phyloP scores from a whole-genome alignment of 768 basidiomycete species.

The Russula foetens region DNA sequence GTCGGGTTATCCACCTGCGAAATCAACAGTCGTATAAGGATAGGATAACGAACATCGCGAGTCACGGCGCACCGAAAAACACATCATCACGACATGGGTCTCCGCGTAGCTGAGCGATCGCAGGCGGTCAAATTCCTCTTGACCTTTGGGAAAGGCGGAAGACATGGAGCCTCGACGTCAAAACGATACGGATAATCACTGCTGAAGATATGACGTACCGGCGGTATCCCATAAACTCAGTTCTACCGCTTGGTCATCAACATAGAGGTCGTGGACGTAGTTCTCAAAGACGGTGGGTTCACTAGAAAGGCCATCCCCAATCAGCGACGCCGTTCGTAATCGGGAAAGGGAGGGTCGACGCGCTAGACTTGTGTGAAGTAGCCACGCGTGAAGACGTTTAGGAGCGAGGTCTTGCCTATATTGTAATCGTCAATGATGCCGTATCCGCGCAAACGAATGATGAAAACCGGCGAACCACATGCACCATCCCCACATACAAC shows the following conservation, averaged over 20 bases:
- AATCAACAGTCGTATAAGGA: constrained; percentile 1
- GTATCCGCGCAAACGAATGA: constrained; percentile 4
- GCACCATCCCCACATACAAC: constrained; percentile 98
- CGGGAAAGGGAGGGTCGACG: constrained; percentile 26
- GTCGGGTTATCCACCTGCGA: constrained; percentile 82
- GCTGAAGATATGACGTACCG: constrained; percentile 42
- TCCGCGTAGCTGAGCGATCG: constrained; percentile 95
- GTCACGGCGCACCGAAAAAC: constrained; percentile 68
- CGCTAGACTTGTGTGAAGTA: constrained; percentile 95
- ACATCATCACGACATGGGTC: constrained; percentile 93
- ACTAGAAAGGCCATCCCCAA: constrained; percentile 30
- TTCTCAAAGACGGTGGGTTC: constrained; percentile 97
- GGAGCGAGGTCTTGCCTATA: constrained; percentile 70
- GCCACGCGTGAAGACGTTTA: constrained; percentile 85
- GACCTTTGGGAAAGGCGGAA: constrained; percentile 46
- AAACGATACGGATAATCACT: not conserved
- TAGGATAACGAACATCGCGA: not conserved
- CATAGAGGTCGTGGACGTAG: constrained; percentile 82
- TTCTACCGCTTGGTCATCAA: constrained; percentile 85
- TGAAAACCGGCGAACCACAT: constrained; percentile 52
- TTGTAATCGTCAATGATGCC: not conserved
- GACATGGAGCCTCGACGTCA: constrained; percentile 16
- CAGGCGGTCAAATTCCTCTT: constrained; percentile 92
- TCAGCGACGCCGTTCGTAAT: not conserved
- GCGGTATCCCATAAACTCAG: constrained; percentile 97